phyloP scores from a whole-genome alignment of 1,139 yeast genomes.

The Arxiozyma telluris region DNA sequence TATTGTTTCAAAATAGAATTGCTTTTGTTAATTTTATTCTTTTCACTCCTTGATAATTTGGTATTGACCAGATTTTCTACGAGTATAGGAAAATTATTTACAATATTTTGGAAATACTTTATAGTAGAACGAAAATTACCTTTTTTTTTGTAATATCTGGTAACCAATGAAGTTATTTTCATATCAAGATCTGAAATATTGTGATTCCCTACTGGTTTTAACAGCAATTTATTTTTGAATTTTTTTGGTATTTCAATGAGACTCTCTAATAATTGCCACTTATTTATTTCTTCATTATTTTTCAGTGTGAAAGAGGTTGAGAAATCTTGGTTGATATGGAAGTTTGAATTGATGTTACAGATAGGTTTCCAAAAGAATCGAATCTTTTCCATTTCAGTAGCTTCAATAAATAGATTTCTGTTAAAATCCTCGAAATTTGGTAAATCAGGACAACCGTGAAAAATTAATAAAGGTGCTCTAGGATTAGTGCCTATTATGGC shows the following conservation, averaged over 20 bases:
- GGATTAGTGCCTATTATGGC: constrained; percentile 17
- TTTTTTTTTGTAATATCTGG: constrained; percentile 27
- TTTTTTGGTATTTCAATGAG: constrained; percentile 10
- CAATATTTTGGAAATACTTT: constrained; percentile 33
- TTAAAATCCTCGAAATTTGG: constrained; percentile 51
- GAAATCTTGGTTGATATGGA: constrained; percentile 3
- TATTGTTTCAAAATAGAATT: constrained; percentile 11
- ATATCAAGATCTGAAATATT: constrained; percentile 37
- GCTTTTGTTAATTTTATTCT: constrained; percentile 7
- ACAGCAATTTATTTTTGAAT: not conserved
- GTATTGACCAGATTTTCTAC: constrained; percentile 25
- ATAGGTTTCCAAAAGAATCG: constrained; percentile 71
- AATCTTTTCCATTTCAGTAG: constrained; percentile 50
- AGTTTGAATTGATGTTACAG: constrained; percentile 8
- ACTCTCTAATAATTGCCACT: not conserved
- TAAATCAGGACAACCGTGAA: constrained; percentile 35
- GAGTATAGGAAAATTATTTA: constrained; percentile 46
- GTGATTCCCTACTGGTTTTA: constrained; percentile 16
- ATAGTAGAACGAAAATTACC: constrained; percentile 28
- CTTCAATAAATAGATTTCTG: constrained; percentile 48
- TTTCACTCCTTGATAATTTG: constrained; percentile 7
- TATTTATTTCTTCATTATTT: constrained; percentile 7
- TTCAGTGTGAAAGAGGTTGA: constrained; percentile 14
- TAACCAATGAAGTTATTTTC: constrained; percentile 40
- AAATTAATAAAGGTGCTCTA: constrained; percentile 7